Conservation (phyloP, 75 land plant species). For the Pinus albicaulis region DNA sequence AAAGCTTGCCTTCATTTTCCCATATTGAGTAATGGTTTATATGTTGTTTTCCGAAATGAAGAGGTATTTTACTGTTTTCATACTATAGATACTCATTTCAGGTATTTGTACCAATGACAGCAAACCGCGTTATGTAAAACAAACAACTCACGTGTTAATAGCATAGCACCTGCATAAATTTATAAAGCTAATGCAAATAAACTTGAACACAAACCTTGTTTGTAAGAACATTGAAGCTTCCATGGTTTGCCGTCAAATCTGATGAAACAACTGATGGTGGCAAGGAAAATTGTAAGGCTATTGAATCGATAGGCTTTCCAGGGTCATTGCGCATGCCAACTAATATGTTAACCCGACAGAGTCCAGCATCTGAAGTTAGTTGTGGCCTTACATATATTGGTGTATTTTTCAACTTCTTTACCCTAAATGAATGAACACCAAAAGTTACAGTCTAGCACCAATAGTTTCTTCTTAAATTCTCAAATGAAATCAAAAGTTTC, state of each 20-base stretch:
- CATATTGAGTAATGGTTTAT: too few species aligned
- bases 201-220: slow-evolving; percentile 39
- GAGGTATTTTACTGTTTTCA: too few species aligned
- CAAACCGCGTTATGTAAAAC: not conserved
- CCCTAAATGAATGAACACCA: slow-evolving; percentile 24
- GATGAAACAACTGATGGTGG: slow-evolving; percentile 80
- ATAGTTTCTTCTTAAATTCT: not conserved
- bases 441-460: not conserved
- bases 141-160: not conserved
- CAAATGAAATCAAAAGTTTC: not conserved
- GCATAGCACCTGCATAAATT: not conserved
- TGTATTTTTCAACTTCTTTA: slow-evolving; percentile 63
- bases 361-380: slow-evolving; percentile 71
- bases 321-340: slow-evolving; percentile 93
- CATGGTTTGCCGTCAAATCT: slow-evolving; percentile 86
- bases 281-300: slow-evolving; percentile 65
- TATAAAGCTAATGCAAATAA: not conserved
- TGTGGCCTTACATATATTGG: slow-evolving; percentile 94
- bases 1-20: too few species aligned
- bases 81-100: too few species aligned
- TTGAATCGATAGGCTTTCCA: slow-evolving; percentile 79
- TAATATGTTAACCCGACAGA: slow-evolving; percentile 69
- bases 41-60: too few species aligned
- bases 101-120: not conserved
- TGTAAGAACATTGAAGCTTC: slow-evolving; percentile 67